These are phyloP conservation scores for Penicillium macrosclerotiorum DNA, from an alignment of 495 filamentous ascomycete species.

Conservation along the genomic window DNA sequence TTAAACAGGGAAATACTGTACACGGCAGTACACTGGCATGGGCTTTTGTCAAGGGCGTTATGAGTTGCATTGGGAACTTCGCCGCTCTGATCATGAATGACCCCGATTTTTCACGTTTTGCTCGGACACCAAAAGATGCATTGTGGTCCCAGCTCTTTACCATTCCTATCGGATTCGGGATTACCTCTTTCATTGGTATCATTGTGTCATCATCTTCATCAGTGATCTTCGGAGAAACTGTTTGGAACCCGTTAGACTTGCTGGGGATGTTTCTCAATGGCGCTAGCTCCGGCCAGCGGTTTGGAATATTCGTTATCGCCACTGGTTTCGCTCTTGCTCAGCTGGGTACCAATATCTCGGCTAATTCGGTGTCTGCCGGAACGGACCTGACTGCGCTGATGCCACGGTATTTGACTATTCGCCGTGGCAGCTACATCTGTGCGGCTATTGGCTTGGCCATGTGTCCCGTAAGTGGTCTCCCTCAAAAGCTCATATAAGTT, in stretches of 20 bases:
- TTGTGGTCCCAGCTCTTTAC: constrained; percentile 88
- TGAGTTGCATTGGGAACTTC: constrained; percentile 91
- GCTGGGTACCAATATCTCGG: constrained; percentile 89
- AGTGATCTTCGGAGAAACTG: constrained; percentile 71
- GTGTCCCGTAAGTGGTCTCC: constrained; percentile 58
- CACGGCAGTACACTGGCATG: constrained; percentile 72
- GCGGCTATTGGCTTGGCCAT: constrained; percentile 80
- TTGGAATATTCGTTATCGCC: constrained; percentile 86
- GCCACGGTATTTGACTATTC: constrained; percentile 82
- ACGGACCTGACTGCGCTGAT: constrained; percentile 91
- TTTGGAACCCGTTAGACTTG: constrained; percentile 85
- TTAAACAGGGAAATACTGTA: constrained; percentile 63
- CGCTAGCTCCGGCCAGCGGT: constrained; percentile 71
- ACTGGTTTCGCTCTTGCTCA: constrained; percentile 82
- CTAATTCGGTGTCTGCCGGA: constrained; percentile 86
- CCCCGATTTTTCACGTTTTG: constrained; percentile 88
- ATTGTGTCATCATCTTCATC: constrained; percentile 84
- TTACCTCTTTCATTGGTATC: constrained; percentile 92
- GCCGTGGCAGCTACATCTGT: constrained; percentile 87
- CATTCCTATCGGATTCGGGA: constrained; percentile 80
- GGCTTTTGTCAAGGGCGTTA: constrained; percentile 79
- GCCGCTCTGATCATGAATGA: constrained; percentile 78
- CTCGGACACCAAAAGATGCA: constrained; percentile 73
- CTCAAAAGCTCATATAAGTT: neutral
- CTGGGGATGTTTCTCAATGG: constrained; percentile 71